phyloP scores from a whole-genome alignment of 768 basidiomycete species.

The Boletus subparvulus region DNA sequence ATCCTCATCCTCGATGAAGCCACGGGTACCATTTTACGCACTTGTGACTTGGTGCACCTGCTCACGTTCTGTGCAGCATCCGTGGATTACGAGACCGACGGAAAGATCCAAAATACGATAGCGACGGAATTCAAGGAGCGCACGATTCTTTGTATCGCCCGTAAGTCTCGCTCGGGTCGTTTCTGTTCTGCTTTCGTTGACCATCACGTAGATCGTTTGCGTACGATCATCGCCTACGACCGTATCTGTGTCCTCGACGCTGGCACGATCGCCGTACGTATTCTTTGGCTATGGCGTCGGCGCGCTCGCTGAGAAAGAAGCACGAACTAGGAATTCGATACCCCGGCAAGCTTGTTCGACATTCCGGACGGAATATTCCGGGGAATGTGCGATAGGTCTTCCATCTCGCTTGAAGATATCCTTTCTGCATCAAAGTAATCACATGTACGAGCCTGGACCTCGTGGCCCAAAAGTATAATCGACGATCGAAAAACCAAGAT shows the following conservation, averaged over 20 bases:
- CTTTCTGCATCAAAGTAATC: conserved; percentile 34
- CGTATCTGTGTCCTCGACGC: conserved; percentile 85
- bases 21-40: no score
- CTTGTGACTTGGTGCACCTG: neutral
- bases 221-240: conserved; percentile 75
- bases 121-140: conserved; percentile 78
- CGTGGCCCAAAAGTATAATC: neutral
- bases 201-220: no score
- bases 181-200: no score
- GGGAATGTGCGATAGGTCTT: conserved; percentile 84
- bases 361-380: conserved; percentile 67
- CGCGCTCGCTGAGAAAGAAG: neutral
- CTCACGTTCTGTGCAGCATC: conserved; percentile 48
- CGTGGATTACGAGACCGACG: conserved; percentile 87
- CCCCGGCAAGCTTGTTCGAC: conserved; percentile 60
- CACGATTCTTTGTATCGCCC: conserved; percentile 74
- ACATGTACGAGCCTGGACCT: neutral
- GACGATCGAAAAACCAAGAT: neutral
- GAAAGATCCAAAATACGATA: conserved; percentile 90
- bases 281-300: neutral
- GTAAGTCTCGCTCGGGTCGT: no score
- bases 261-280: conserved; percentile 67
- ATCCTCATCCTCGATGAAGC: conserved; percentile 91
- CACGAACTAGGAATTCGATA: conserved; percentile 68
- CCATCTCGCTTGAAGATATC: conserved; percentile 73